These are phyloP conservation scores for Grifola frondosa DNA, from an alignment of 1,284 basidiomycete species.

Conservation along the genomic window DNA sequence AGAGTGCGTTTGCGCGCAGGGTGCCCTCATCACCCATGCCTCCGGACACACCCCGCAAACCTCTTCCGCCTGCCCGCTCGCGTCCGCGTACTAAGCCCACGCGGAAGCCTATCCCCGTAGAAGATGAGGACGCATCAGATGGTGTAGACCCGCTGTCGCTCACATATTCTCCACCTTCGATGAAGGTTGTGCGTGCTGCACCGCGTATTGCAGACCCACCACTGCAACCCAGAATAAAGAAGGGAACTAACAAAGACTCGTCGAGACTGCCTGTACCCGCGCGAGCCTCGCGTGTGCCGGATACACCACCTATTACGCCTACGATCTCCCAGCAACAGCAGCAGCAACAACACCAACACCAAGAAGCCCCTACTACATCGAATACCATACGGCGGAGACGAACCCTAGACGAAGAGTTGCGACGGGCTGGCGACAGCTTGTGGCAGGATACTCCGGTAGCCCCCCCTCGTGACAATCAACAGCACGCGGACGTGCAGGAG, in stretches of 20 bases:
- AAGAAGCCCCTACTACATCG: too few relatives aligned
- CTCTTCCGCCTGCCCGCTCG: constrained; percentile 49
- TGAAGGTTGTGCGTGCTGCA: neutral
- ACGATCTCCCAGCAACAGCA: too few relatives aligned
- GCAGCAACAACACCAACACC: too few relatives aligned
- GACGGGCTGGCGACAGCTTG: constrained; percentile 40
- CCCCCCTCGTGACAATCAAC: constrained; percentile 26
- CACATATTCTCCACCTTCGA: neutral
- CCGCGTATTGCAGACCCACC: neutral
- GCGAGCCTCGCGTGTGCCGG: too few relatives aligned
- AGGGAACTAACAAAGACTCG: too few relatives aligned
- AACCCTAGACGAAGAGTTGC: constrained; percentile 68
- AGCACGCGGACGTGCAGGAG: constrained; percentile 29
- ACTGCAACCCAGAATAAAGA: neutral
- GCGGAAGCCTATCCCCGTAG: constrained; percentile 7
- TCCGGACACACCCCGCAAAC: constrained; percentile 51
- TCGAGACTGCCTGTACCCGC: too few relatives aligned
- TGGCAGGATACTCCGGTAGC: constrained; percentile 25
- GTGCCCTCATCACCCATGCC: constrained; percentile 64
- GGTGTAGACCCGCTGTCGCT: constrained; percentile 24
- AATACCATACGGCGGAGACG: constrained; percentile 35
- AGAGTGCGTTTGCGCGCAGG: constrained; percentile 57
- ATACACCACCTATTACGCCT: too few relatives aligned
- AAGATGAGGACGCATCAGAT: constrained; percentile 8
- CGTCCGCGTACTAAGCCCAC: constrained; percentile 6